These are phyloP conservation scores for Rhynchosporium secalis DNA, from an alignment of 2,329 filamentous ascomycete species.

Conservation along the genomic window DNA sequence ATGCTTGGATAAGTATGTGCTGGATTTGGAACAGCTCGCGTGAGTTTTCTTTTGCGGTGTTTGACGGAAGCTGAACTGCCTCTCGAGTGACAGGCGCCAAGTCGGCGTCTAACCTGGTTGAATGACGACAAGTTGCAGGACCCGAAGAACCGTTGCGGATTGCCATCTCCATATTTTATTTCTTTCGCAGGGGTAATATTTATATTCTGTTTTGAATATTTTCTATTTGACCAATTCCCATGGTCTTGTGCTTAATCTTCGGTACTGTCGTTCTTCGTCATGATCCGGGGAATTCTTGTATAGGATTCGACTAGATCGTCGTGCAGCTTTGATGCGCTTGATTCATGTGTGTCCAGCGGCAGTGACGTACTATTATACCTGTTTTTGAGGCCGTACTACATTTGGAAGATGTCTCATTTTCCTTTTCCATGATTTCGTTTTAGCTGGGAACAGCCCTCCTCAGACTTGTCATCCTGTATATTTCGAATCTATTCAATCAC, in stretches of 20 bases:
- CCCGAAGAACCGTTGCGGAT: conserved; percentile 1
- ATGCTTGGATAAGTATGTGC: too few relatives aligned
- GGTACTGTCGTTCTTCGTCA: conserved; percentile 3
- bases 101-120: neutral
- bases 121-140: conserved; percentile 10
- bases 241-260: neutral
- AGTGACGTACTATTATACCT: conserved; percentile 4
- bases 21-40: too few relatives aligned
- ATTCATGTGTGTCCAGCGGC: neutral
- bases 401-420: neutral
- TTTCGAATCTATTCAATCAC: neutral
- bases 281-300: conserved; percentile 6
- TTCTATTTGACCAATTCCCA: neutral
- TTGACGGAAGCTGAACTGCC: neutral
- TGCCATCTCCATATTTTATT: neutral
- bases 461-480: neutral
- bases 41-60: neutral
- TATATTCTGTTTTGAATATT: neutral
- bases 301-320: neutral
- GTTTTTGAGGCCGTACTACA: neutral
- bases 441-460: neutral
- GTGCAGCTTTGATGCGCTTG: neutral
- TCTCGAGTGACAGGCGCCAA: too few relatives aligned
- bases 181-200: neutral
- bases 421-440: neutral